Evolutionary conservation across 768 basidiomycete species (phyloP), one percentile per base, ranked within the genome.

Genomic region (Kwoniella sp.): DNA sequence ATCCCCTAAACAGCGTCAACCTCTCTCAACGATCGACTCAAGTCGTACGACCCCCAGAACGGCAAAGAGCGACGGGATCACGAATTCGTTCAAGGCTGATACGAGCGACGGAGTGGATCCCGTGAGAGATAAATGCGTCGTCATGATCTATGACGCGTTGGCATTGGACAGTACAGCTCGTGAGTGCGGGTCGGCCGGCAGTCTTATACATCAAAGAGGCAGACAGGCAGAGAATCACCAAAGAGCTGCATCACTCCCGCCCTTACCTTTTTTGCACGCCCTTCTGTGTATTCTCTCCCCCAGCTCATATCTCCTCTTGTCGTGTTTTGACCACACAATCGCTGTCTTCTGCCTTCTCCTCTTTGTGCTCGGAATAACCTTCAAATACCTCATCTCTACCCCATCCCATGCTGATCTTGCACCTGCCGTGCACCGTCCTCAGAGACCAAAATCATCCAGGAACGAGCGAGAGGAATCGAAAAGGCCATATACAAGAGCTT

Each of bases 91-190:
- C 11, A 58, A 60, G 34, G 69, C 70, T 13, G 73, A 73, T 51
- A 47, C 53, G 28, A 57, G 61, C 8, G 71, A 84, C 61, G 82
- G 82, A 34, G 86, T 85, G 0, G 91, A 97, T 72, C 83, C 81
- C 67, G 90, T 89, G 0, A 84, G 96, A 58, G 91, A 95, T 81
- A 92, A 88, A 78, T 96, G 94, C 76, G 84, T 88, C 8, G 89
- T 91, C 76, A 86, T 98, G 76, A 84, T 94, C 23, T 99, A 99
- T 73, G 92, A 98, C 77, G 91, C 92, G 12, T 84, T 99, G 28
- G 90, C 91, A 1, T 85, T 82, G 56, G 93, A 96, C 82, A 92
- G 92, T 37, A 86, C 86, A 53, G 91, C 92, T 61, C 91, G 94
- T 96, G 76, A 80, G 94, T 88, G 20, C 17, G 52, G 22, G 48